Base-by-base conservation (phyloP, 495 filamentous ascomycete species). In the Penicillium arizonense region DNA sequence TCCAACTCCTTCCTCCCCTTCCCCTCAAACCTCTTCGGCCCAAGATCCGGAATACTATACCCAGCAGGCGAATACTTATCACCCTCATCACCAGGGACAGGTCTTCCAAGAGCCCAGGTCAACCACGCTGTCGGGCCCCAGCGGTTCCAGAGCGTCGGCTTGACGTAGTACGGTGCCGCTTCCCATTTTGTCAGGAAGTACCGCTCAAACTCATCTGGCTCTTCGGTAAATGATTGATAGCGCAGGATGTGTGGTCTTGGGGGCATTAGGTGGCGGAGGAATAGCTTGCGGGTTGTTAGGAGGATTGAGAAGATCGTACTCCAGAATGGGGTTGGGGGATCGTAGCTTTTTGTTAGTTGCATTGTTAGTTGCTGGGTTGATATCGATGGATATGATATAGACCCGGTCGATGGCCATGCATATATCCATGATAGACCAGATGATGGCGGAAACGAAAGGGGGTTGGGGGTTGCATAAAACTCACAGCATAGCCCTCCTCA, bases 401-500 rank as follows among this genome's bases (percentile, higher is more conserved):
- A 18, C 18, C 18, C 18, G 18, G 18, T 18, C 18, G 18, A 1
- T 18, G 18, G 18, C 23, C 23, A 24, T 24, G 5, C 23, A 24
- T 24, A 24, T 24, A 18, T 6, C 23, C 3, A 24, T 4, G 23
- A 24, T 24, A 36, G 13, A 6, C 20, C 16, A 16, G 21, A 21
- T 35, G 34, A 10, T 20, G 23, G 37, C 13, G 36, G 8, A 39
- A 14, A 43, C 18, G 1, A 18, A 18, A 24, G 23, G 3, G 23
- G 2, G 5, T 5, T 4, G 30, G 12, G 24, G 14, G 26, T 44
- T 37, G 28, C 2, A 18, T 33, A 16, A 34, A 52, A 58, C 80
- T 69, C 67, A 87, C 83, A 82, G 60, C 80, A 89, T 88, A 4
- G 85, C 83, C 37, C 68, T 77, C 9, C 87, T 69, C 44, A 87